Conservation (phyloP, 164 flowering plant genomes). For the Buxus sempervirens region DNA sequence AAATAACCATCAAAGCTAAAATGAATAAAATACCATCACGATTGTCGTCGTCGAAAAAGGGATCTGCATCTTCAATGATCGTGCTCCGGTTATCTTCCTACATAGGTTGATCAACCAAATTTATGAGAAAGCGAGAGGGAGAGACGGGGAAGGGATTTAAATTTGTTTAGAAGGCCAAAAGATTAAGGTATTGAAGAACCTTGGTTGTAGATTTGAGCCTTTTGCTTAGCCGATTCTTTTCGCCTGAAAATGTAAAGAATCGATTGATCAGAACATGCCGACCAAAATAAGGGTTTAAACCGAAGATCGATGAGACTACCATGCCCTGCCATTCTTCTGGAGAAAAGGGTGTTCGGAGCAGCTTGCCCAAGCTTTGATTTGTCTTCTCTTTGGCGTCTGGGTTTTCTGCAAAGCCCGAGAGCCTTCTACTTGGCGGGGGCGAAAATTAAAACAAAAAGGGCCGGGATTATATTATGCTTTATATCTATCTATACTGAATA, state of each 20-base stretch:
- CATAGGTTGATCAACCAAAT: background rate
- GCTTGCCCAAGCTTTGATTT: too few relatives aligned
- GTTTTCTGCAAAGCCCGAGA: too few relatives aligned
- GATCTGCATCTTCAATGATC: constrained; percentile 22
- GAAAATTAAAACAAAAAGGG: too few relatives aligned
- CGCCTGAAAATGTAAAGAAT: constrained; percentile 36
- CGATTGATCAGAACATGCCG: background rate
- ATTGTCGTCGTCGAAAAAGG: constrained; percentile 27
- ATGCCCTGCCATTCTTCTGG: too few relatives aligned
- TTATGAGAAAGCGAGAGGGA: too few relatives aligned
- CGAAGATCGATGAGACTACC: too few relatives aligned
- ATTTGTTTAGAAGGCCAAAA: background rate
- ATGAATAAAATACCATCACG: constrained; percentile 12
- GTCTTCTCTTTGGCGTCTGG: too few relatives aligned
- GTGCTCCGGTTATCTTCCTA: constrained; percentile 27
- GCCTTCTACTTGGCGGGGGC: too few relatives aligned
- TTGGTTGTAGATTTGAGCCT: constrained; percentile 39
- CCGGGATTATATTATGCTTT: too few relatives aligned
- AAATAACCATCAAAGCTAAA: background rate
- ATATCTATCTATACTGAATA: too few relatives aligned
- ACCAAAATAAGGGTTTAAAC: background rate
- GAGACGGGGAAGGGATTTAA: background rate
- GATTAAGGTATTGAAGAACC: constrained; percentile 16
- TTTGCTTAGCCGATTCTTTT: constrained; percentile 49
- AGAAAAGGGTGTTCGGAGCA: too few relatives aligned